Percentiles rank a stretch among this genome's conserved stretches.
phyloP scores from a whole-genome alignment of 2,329 filamentous ascomycete species.

The Venturia pyrina region DNA sequence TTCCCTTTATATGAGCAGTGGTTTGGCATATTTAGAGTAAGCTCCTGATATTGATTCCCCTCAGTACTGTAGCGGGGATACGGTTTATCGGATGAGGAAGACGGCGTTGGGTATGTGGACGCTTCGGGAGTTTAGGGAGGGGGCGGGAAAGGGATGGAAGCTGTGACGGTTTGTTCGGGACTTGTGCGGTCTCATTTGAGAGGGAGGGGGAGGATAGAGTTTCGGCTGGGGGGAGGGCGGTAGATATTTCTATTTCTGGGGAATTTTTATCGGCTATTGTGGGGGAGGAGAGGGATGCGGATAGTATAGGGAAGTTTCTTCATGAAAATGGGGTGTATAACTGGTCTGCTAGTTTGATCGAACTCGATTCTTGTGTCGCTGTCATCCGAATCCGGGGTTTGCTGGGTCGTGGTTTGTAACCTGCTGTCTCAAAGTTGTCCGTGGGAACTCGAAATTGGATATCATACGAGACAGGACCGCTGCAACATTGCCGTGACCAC shows the following conservation, averaged over 20 bases:
- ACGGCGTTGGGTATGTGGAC: slow-evolving; percentile 32
- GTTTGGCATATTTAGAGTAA: slow-evolving; percentile 25
- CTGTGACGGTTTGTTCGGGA: slow-evolving; percentile 21
- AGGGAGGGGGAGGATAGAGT: slow-evolving; percentile 18
- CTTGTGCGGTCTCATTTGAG: slow-evolving; percentile 22
- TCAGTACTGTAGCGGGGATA: slow-evolving; percentile 22
- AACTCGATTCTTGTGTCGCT: background rate
- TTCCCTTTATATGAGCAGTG: slow-evolving; percentile 30
- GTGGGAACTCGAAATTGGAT: background rate
- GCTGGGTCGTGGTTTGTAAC: background rate
- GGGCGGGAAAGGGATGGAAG: slow-evolving; percentile 15
- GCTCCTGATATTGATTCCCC: slow-evolving; percentile 20
- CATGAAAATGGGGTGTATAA: slow-evolving; percentile 19
- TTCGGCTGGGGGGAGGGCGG: slow-evolving; percentile 9
- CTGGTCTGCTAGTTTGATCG: background rate
- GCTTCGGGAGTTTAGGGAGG: slow-evolving; percentile 7
- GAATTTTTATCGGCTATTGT: slow-evolving; percentile 19
- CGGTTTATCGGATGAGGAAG: slow-evolving; percentile 32
- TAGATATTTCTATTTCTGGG: slow-evolving; percentile 18
- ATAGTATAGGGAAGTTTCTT: slow-evolving; percentile 23
- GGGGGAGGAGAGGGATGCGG: slow-evolving; percentile 21
- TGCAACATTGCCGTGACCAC: background rate
- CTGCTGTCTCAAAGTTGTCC: background rate
- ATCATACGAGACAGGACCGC: background rate
- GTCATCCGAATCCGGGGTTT: background rate